A percentile compares a stretch with the other conserved stretches of the same genome.
phyloP scores from a whole-genome alignment of 805 yeast species.

The Candida sakaeoensis region DNA sequence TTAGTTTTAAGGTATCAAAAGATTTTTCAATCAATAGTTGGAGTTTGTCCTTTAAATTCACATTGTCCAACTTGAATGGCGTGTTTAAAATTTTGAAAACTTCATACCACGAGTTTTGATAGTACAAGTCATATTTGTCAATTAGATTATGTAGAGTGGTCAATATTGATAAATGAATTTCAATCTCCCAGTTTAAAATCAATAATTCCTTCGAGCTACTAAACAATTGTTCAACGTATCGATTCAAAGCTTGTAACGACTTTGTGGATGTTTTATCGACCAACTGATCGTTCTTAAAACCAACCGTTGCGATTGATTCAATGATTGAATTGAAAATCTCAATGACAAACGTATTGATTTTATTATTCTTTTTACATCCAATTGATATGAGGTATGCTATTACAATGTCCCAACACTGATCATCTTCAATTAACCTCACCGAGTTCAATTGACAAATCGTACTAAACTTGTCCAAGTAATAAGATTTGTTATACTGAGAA shows the following conservation, averaged over 20 bases:
- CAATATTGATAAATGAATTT: constrained; percentile 59
- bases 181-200: constrained; percentile 58
- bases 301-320: constrained; percentile 35
- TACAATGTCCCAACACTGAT: constrained; percentile 46
- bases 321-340: constrained; percentile 51
- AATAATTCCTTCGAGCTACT: constrained; percentile 39
- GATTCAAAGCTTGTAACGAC: constrained; percentile 47
- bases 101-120: constrained; percentile 63
- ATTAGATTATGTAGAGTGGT: constrained; percentile 67
- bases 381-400: constrained; percentile 44
- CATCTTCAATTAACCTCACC: constrained; percentile 39
- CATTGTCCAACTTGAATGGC: constrained; percentile 46
- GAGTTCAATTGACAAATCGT: constrained; percentile 52
- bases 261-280: constrained; percentile 38
- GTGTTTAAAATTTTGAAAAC: constrained; percentile 61
- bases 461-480: constrained; percentile 50
- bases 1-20: constrained; percentile 77
- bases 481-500: constrained; percentile 56
- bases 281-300: constrained; percentile 29
- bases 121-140: constrained; percentile 69
- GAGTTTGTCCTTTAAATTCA: constrained; percentile 44
- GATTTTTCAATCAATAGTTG: constrained; percentile 58
- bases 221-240: constrained; percentile 41
- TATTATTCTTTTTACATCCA: constrained; percentile 42
- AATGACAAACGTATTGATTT: constrained; percentile 47